phyloP scores from a whole-genome alignment of 2,329 filamentous ascomycete genomes.

The Moelleriella libera region DNA sequence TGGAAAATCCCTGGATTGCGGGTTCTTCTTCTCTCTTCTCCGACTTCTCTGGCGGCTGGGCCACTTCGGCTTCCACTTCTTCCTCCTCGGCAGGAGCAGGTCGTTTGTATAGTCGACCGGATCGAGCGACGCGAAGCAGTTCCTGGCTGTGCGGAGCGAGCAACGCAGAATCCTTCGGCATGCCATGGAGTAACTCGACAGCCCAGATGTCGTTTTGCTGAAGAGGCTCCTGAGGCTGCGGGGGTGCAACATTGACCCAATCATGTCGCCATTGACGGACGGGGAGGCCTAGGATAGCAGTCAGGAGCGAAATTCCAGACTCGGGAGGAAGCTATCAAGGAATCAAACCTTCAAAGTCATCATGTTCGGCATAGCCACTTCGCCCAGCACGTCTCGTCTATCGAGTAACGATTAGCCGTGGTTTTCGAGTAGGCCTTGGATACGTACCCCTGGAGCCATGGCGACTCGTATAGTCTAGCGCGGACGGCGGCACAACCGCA shows the following conservation, averaged over 20 bases:
- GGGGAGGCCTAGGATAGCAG: conserved; percentile 52
- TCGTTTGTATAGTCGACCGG: conserved; percentile 62
- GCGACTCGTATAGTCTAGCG: conserved; percentile 1
- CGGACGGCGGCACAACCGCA: too few species aligned
- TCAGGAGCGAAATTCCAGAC: conserved; percentile 1
- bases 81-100: conserved; percentile 48
- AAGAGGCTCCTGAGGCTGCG: conserved; percentile 46
- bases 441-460: conserved; percentile 26
- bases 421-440: neutral
- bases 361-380: conserved; percentile 42
- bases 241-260: conserved; percentile 52
- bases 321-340: neutral
- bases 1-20: conserved; percentile 34
- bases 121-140: conserved; percentile 66
- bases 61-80: conserved; percentile 34
- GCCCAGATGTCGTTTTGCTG: conserved; percentile 56
- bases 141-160: conserved; percentile 70
- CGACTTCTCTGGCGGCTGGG: conserved; percentile 28
- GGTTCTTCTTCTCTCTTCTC: conserved; percentile 53
- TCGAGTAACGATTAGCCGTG: conserved; percentile 3
- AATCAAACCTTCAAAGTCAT: conserved; percentile 41
- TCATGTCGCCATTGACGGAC: conserved; percentile 82
- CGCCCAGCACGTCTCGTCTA: conserved; percentile 44
- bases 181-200: conserved; percentile 58
- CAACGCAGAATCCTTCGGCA: conserved; percentile 76